Percentiles rank a stretch among this genome's conserved stretches.
Conservation (phyloP, 257 asterid species). For the Capsicum baccatum region DNA sequence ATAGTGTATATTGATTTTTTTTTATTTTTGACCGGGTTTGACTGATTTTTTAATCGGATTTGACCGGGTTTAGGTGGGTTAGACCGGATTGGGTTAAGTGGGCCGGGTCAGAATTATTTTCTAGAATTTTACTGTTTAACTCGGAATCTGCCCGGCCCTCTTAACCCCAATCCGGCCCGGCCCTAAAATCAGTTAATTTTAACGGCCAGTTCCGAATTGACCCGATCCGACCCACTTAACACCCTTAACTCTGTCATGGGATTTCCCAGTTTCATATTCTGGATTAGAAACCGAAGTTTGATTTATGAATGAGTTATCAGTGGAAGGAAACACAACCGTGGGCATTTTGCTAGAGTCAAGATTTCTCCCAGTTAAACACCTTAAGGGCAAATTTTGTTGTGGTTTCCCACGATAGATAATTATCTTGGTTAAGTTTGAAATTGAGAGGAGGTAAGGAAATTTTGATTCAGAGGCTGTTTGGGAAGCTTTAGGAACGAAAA, state of each 20-base stretch:
- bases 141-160: rapidly evolving
- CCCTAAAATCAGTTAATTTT: no score
- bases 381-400: background rate
- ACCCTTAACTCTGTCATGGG: background rate
- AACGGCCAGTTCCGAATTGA: no score
- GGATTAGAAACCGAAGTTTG: background rate
- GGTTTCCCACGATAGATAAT: background rate
- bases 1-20: no score
- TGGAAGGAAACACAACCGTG: background rate
- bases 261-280: background rate
- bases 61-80: no score
- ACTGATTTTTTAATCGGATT: no score
- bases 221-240: no score
- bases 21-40: no score
- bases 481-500: background rate
- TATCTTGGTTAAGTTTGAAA: background rate
- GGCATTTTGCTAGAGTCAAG: background rate
- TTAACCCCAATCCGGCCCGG: no score
- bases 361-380: background rate
- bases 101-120: no score
- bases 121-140: no score
- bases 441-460: background rate
- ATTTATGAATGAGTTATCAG: background rate
- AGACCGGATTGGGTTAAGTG: no score
- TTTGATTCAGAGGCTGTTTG: background rate